Percentiles rank a stretch among this genome's conserved stretches.
phyloP scores from a whole-genome alignment of 768 basidiomycete species.

The Leccinum uliginosum region DNA sequence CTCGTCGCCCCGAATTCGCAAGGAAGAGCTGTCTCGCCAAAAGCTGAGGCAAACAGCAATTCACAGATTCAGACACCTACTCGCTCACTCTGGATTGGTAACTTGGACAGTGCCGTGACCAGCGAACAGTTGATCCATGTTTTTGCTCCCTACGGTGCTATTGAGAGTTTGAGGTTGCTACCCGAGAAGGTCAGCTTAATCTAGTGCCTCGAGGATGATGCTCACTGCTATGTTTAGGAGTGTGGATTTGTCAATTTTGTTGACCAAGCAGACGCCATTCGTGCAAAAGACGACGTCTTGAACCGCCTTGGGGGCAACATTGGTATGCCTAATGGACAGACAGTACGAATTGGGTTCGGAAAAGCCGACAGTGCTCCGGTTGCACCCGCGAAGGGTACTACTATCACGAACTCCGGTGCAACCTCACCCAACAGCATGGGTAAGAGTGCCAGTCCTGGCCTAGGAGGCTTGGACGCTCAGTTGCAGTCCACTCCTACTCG shows the following conservation, averaged over 20 bases:
- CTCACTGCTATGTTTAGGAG: constrained; percentile 55
- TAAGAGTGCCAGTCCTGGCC: constrained; percentile 50
- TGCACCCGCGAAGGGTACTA: constrained; percentile 75
- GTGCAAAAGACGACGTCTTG: constrained; percentile 96
- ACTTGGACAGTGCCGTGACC: constrained; percentile 90
- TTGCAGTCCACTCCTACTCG: constrained; percentile 89
- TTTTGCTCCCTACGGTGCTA: constrained; percentile 95
- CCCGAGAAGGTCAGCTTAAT: constrained; percentile 80
- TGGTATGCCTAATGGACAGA: constrained; percentile 91
- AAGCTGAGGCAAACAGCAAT: constrained; percentile 58
- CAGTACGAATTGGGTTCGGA: constrained; percentile 96
- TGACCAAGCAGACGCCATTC: constrained; percentile 91
- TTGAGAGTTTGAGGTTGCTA: constrained; percentile 89
- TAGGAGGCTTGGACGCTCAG: constrained; percentile 78
- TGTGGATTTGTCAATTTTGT: constrained; percentile 99
- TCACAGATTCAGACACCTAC: constrained; percentile 90
- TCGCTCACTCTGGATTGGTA: constrained; percentile 97
- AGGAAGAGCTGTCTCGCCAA: constrained; percentile 79
- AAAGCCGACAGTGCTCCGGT: constrained; percentile 96
- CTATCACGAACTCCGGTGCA: constrained; percentile 57
- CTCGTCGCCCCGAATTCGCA: constrained; percentile 63
- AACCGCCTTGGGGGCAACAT: constrained; percentile 94
- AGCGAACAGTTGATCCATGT: constrained; percentile 93
- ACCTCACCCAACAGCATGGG: constrained; percentile 54
- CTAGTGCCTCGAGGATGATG: neutral